These are phyloP conservation scores for Calonectria henricotiae DNA, from an alignment of 2,329 filamentous ascomycete genomes.

Conservation along the genomic window DNA sequence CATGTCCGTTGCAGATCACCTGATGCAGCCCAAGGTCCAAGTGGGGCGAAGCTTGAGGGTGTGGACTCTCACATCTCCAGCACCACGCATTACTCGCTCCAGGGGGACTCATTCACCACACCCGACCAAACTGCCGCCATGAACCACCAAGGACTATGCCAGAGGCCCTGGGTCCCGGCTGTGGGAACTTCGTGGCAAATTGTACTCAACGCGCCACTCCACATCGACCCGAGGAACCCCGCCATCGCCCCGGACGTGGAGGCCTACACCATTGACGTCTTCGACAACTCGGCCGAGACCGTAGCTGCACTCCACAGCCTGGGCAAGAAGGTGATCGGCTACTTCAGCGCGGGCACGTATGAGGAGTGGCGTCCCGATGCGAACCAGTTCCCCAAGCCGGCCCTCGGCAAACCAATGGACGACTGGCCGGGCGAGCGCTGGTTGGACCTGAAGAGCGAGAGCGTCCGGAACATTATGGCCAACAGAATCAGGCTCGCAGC, in stretches of 20 bases:
- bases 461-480: constrained; percentile 77
- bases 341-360: constrained; percentile 81
- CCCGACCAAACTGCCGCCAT: background rate
- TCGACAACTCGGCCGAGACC: constrained; percentile 63
- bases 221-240: constrained; percentile 14
- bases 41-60: background rate
- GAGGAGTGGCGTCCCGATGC: constrained; percentile 76
- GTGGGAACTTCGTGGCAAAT: constrained; percentile 31
- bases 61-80: background rate
- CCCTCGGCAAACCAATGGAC: constrained; percentile 73
- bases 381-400: constrained; percentile 67
- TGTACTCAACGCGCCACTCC: constrained; percentile 17
- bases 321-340: constrained; percentile 78
- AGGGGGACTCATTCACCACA: background rate
- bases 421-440: constrained; percentile 79
- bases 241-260: constrained; percentile 62
- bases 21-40: too few species aligned
- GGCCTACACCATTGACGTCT: constrained; percentile 68
- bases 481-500: constrained; percentile 71
- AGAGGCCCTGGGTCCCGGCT: constrained; percentile 17
- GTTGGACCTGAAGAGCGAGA: constrained; percentile 72
- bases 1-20: too few species aligned
- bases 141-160: background rate
- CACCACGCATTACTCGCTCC: background rate
- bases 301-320: constrained; percentile 71